phyloP scores from a whole-genome alignment of 345 rosid genomes.

The Corymbia maculata region DNA sequence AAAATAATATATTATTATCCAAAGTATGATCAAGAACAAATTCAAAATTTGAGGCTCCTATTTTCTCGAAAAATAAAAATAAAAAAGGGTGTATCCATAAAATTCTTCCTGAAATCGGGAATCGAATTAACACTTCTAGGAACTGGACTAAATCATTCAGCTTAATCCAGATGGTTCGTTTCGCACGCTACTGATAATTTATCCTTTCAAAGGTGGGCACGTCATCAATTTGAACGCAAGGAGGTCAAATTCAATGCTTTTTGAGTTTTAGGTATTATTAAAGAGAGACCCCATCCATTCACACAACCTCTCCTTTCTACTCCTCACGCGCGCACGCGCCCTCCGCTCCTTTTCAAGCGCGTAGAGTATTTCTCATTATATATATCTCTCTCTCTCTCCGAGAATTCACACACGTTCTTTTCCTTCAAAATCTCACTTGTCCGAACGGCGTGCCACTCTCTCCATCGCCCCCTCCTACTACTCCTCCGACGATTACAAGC shows the following conservation, averaged over 20 bases:
- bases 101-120: fast-evolving
- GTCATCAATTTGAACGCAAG: not conserved
- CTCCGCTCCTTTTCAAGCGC: not conserved
- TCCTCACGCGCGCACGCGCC: not conserved
- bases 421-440: not conserved
- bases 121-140: fast-evolving
- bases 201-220: not conserved
- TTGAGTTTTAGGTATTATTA: not conserved
- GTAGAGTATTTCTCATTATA: not conserved
- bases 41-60: fast-evolving
- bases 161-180: fast-evolving
- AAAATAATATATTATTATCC: fast-evolving
- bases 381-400: not conserved
- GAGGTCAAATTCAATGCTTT: not conserved
- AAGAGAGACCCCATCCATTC: not conserved
- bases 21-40: fast-evolving
- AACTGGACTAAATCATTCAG: fast-evolving
- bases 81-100: no score
- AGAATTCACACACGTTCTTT: not conserved
- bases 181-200: no score
- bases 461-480: no score
- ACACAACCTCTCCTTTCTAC: not conserved
- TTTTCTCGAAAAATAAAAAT: fast-evolving
- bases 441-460: not conserved
- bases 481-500: not conserved